phyloP scores from a whole-genome alignment of 768 basidiomycete genomes.

The Mycena haematopus region DNA sequence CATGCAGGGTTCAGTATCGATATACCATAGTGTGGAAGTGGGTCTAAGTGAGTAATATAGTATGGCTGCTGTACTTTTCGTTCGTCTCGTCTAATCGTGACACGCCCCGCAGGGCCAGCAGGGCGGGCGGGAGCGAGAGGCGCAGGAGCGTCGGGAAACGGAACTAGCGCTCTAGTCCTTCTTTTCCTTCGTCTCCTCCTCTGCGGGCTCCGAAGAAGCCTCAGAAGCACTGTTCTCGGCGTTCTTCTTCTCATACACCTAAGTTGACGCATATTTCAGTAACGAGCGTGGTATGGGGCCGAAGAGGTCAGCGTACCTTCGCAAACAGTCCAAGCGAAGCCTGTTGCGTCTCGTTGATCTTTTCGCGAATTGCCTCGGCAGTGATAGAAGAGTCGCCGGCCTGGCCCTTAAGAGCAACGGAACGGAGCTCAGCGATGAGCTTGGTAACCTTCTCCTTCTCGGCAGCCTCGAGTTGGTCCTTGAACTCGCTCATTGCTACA shows the following conservation, averaged over 20 bases:
- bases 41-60: constrained; percentile 21
- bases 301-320: constrained; percentile 56
- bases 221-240: constrained; percentile 68
- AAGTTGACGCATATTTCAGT: neutral
- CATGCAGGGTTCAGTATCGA: constrained; percentile 25
- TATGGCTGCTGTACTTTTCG: constrained; percentile 28
- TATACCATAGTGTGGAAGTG: constrained; percentile 31
- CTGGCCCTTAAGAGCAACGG: constrained; percentile 89
- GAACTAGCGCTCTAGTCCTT: constrained; percentile 64
- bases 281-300: neutral
- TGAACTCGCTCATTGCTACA: constrained; percentile 94
- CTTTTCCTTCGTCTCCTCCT: constrained; percentile 71
- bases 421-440: constrained; percentile 86
- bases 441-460: constrained; percentile 96
- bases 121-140: constrained; percentile 21
- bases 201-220: constrained; percentile 41
- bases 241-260: constrained; percentile 90
- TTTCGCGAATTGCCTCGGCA: constrained; percentile 88
- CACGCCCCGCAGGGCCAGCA: constrained; percentile 13
- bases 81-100: constrained; percentile 15
- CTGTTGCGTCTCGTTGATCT: constrained; percentile 92
- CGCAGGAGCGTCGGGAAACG: constrained; percentile 16
- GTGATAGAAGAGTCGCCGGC: constrained; percentile 81
- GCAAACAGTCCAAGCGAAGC: constrained; percentile 97
- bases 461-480: constrained; percentile 89